These are phyloP conservation scores for Hanseniaspora valbyensis DNA, from an alignment of 805 yeast genomes.

Conservation along the genomic window DNA sequence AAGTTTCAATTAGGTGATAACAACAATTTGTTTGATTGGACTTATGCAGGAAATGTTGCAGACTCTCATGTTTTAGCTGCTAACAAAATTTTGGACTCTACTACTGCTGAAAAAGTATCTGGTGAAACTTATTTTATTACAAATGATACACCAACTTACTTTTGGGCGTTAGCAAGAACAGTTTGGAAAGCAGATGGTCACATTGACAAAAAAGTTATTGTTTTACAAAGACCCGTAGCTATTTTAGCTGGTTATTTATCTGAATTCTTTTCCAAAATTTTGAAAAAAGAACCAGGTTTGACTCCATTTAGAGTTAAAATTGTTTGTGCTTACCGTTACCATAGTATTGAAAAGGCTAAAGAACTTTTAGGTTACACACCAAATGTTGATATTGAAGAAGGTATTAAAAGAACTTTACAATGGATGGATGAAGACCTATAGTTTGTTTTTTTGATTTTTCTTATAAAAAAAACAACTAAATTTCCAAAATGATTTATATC, in stretches of 20 bases:
- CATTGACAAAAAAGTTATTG: slow-evolving; percentile 57
- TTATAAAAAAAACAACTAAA: not conserved
- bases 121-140: slow-evolving; percentile 88
- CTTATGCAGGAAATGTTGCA: slow-evolving; percentile 97
- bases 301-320: slow-evolving; percentile 91
- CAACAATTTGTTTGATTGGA: slow-evolving; percentile 88
- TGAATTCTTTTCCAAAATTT: slow-evolving; percentile 56
- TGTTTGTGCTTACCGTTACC: slow-evolving; percentile 88
- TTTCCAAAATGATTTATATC: too few relatives aligned
- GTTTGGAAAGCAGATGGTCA: slow-evolving; percentile 96
- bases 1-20: slow-evolving; percentile 92
- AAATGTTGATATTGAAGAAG: slow-evolving; percentile 62
- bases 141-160: slow-evolving; percentile 87
- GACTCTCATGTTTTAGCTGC: slow-evolving; percentile 94
- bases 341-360: slow-evolving; percentile 82
- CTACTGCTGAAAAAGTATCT: slow-evolving; percentile 39
- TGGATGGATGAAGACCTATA: slow-evolving; percentile 70
- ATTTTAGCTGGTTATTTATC: slow-evolving; percentile 70
- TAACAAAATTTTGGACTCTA: slow-evolving; percentile 47
- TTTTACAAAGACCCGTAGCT: slow-evolving; percentile 63
- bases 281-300: slow-evolving; percentile 81
- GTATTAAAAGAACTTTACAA: slow-evolving; percentile 65
- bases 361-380: slow-evolving; percentile 68
- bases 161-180: slow-evolving; percentile 93
- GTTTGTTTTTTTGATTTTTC: not conserved